A percentile compares a stretch with the other conserved stretches of the same genome.
Evolutionary conservation across 2,329 filamentous ascomycete species (phyloP).

Genomic region (Trichoderma atroviride): DNA sequence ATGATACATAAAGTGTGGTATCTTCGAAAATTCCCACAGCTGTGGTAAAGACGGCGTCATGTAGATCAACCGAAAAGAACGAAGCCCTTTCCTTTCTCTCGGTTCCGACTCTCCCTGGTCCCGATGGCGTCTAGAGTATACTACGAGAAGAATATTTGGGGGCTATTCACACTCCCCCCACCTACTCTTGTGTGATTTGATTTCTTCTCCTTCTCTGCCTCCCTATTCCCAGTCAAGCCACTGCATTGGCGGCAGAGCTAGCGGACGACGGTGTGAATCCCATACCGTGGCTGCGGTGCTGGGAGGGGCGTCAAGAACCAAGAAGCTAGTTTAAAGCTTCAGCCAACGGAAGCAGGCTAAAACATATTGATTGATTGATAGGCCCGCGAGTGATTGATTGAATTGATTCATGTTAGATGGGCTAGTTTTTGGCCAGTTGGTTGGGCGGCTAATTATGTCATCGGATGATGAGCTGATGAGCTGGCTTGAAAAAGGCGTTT

Average conservation of each 20-base stretch:
- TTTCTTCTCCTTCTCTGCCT: not conserved
- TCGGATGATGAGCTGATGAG: not conserved
- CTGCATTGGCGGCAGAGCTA: conserved; percentile 10
- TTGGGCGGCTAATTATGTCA: not conserved
- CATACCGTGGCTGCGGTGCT: conserved; percentile 21
- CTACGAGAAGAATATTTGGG: not conserved
- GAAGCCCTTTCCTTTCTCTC: not conserved
- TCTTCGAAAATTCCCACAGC: not conserved
- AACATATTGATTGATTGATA: not conserved
- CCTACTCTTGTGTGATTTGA: no score
- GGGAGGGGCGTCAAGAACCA: conserved; percentile 12
- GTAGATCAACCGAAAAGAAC: not conserved
- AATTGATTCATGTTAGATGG: not conserved
- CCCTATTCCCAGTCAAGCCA: conserved; percentile 5
- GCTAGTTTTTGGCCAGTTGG: not conserved
- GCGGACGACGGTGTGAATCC: not conserved
- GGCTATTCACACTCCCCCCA: not conserved
- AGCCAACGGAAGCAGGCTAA: not conserved
- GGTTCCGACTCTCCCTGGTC: not conserved
- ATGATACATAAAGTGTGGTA: not conserved
- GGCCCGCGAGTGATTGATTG: no score
- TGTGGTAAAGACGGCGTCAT: conserved; percentile 8
- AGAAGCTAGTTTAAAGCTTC: not conserved
- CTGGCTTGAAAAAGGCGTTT: not conserved
- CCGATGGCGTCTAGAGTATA: not conserved